Evolutionary conservation across 2,329 filamentous ascomycete genomes (phyloP), one percentile per base, ranked within the genome.

Genomic region (Drechmeria coniospora): DNA sequence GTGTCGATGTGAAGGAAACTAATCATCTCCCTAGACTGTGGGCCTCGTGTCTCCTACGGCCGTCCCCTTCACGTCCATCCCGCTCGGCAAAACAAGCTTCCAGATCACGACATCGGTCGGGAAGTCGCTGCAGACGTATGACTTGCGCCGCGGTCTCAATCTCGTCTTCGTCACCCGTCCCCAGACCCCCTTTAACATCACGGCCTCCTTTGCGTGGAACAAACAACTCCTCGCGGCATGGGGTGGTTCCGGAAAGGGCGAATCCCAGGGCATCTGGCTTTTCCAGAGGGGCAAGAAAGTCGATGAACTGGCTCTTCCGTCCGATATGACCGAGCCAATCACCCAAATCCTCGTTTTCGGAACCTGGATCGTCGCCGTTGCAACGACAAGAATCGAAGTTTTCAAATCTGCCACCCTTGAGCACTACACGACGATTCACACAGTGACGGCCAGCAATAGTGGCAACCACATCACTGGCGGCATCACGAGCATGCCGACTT

Each of bases 61-160:
- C 26, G 83, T 94, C 1, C 87, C 90, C 0, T 95, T 98, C 47
- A 86, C 87, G 2, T 79, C 79, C 5, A 68, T 92, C 18, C 80
- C 87, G 1, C 64, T 93, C 11, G 90, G 90, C 32, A 93, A 92
- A 56, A 87, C 82, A 1, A 92, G 84, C 4, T 98, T 93, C 49
- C 90, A 98, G 51, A 83, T 98, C 53, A 95, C 90, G 19, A 98
- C 90, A 17, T 95, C 83, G 0, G 80, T 92, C 35, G 90, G 87
- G 36, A 72, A 76, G 44, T 82, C 78, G 33, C 67, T 98, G 25
- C 90, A 98, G 55, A 98, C 90, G 0, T 98, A 98, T 59, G 90
- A 98, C 50, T 60, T 98, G 35, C 82, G 79, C 51, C 74, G 77
- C 43, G 87, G 87, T 25, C 68, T 98, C 35, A 87, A 92, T 44